Conservation (phyloP, 1,284 basidiomycete genomes). For the Chondrostereum purpureum region DNA sequence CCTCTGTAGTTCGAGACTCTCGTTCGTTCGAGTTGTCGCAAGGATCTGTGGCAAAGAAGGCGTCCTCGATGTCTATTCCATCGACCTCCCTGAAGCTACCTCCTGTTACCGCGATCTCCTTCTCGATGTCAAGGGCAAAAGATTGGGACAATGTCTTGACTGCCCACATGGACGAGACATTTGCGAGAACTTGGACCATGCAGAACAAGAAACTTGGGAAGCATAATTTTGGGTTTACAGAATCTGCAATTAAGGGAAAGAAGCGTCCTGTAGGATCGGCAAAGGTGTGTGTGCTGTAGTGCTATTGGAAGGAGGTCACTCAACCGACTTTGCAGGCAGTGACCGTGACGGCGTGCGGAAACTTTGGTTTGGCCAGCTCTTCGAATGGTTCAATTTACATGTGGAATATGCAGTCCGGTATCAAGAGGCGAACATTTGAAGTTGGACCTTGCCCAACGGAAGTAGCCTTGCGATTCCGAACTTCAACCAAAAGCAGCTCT, state of each 20-base stretch:
- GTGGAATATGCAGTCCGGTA: slow-evolving; percentile 97
- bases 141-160: slow-evolving; percentile 99
- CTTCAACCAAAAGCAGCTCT: slow-evolving; percentile 35
- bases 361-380: slow-evolving; percentile 85
- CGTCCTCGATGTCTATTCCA: slow-evolving; percentile 74
- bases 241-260: slow-evolving; percentile 39
- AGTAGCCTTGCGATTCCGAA: slow-evolving; percentile 35
- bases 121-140: slow-evolving; percentile 77
- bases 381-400: slow-evolving; percentile 75
- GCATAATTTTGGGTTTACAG: slow-evolving; percentile 51
- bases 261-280: slow-evolving; percentile 46
- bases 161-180: slow-evolving; percentile 75
- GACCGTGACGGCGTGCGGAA: slow-evolving; percentile 91
- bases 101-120: slow-evolving; percentile 70
- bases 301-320: slow-evolving; percentile 6
- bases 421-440: slow-evolving; percentile 73
- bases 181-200: slow-evolving; percentile 84
- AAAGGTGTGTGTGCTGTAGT: slow-evolving; percentile 41
- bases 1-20: slow-evolving; percentile 90
- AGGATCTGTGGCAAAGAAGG: slow-evolving; percentile 84
- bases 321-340: slow-evolving; percentile 49
- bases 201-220: slow-evolving; percentile 79
- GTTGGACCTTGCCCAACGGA: slow-evolving; percentile 57
- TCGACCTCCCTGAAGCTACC: slow-evolving; percentile 79
- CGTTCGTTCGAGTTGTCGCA: slow-evolving; percentile 93